Evolutionary conservation across 2,329 filamentous ascomycete genomes (phyloP).

Genomic region (Lecanosticta acicola): DNA sequence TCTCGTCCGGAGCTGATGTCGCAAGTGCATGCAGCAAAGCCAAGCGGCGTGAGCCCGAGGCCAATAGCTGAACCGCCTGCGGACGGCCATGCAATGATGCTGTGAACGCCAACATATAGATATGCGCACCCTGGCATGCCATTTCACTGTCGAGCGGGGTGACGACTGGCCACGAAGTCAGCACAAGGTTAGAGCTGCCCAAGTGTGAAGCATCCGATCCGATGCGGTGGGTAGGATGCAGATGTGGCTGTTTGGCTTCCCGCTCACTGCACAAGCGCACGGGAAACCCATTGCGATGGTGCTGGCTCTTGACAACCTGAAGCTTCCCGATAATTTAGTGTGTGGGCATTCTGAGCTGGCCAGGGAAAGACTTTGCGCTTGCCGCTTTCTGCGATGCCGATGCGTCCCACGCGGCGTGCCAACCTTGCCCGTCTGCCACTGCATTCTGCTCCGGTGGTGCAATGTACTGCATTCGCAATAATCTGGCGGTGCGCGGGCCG

Average conservation of each 20-base stretch:
- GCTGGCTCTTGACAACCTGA: not conserved
- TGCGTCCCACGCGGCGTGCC: not conserved
- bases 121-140: not conserved
- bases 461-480: not conserved
- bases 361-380: conserved; percentile 1
- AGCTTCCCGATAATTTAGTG: not conserved
- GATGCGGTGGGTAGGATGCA: conserved; percentile 1
- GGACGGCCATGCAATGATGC: too few species aligned
- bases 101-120: too few species aligned
- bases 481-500: conserved; percentile 8
- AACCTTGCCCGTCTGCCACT: not conserved
- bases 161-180: not conserved
- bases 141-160: not conserved
- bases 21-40: not conserved
- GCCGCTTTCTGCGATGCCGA: not conserved
- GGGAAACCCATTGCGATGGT: not conserved
- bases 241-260: not conserved
- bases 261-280: not conserved
- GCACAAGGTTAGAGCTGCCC: not conserved
- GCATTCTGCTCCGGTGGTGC: too few species aligned
- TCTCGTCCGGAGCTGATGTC: not conserved
- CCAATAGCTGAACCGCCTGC: too few species aligned
- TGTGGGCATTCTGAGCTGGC: not conserved
- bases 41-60: not conserved
- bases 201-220: not conserved